Conservation (phyloP, 1,139 yeast genomes). For the Pneumocystis carinii region DNA sequence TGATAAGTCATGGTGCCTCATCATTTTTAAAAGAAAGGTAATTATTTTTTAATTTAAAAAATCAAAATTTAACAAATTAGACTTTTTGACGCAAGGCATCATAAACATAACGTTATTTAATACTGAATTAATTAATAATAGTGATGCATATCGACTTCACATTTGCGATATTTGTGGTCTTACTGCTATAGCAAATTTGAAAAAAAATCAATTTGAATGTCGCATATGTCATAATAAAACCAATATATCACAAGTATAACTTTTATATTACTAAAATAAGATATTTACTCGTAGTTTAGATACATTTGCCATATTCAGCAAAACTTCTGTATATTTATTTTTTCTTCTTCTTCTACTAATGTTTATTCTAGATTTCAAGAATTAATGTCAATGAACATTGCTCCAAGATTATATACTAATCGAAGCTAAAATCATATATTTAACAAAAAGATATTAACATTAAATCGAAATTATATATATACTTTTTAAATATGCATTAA, state of each 20-base stretch:
- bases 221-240: constrained; percentile 97
- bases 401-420: constrained; percentile 9
- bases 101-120: neutral
- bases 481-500: neutral
- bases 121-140: constrained; percentile 71
- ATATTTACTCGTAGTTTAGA: neutral
- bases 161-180: constrained; percentile 88
- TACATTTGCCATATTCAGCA: neutral
- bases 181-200: constrained; percentile 92
- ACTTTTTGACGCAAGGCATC: neutral
- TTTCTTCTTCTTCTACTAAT: neutral
- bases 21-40: constrained; percentile 84
- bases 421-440: neutral
- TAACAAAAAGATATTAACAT: neutral
- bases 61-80: neutral
- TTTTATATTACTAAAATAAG: constrained; percentile 42
- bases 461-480: neutral
- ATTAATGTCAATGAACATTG: constrained; percentile 93
- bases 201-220: constrained; percentile 95
- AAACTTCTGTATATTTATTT: neutral
- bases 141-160: constrained; percentile 96
- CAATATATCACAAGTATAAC: constrained; percentile 80
- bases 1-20: constrained; percentile 99
- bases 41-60: neutral
- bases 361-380: constrained; percentile 19